Conservation (phyloP, 495 filamentous ascomycete genomes). For the Neurospora hispaniola region DNA sequence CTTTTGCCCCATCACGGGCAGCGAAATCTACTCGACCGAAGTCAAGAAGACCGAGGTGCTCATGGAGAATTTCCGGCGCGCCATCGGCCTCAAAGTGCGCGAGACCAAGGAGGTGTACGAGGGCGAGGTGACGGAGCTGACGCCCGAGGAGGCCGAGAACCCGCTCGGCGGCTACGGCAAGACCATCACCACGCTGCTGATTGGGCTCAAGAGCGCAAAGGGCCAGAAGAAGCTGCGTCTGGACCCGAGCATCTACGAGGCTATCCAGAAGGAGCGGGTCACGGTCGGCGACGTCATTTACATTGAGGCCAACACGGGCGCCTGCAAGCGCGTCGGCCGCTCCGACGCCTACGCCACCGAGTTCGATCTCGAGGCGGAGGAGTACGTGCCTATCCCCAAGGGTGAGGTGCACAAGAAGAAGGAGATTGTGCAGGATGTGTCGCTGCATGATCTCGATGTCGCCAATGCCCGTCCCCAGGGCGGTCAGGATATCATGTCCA, state of each 20-base stretch:
- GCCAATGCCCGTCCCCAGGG: constrained; percentile 92
- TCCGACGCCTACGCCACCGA: constrained; percentile 96
- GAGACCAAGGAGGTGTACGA: constrained; percentile 98
- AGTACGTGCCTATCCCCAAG: constrained; percentile 97
- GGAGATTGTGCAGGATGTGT: constrained; percentile 98
- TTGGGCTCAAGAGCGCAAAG: constrained; percentile 79
- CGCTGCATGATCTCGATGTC: constrained; percentile 90
- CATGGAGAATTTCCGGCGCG: constrained; percentile 96
- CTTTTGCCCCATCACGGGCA: constrained; percentile 93
- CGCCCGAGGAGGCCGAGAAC: constrained; percentile 95
- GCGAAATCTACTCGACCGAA: constrained; percentile 92
- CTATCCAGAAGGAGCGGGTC: constrained; percentile 95
- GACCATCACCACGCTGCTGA: constrained; percentile 83
- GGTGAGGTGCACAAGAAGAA: constrained; percentile 99
- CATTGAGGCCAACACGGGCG: constrained; percentile 95
- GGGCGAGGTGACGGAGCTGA: constrained; percentile 91
- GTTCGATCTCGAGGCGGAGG: constrained; percentile 96
- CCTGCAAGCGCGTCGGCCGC: constrained; percentile 90
- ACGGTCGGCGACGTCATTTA: constrained; percentile 95
- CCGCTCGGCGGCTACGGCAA: constrained; percentile 91
- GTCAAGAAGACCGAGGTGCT: constrained; percentile 98
- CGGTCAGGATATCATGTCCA: constrained; percentile 98
- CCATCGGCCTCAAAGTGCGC: constrained; percentile 89
- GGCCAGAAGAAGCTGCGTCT: constrained; percentile 94
- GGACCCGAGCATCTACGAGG: constrained; percentile 97